Evolutionary conservation across 192 early-diverging fungal species (phyloP), one percentile per base, ranked within the genome.

Genomic region (Podochytrium sp.): DNA sequence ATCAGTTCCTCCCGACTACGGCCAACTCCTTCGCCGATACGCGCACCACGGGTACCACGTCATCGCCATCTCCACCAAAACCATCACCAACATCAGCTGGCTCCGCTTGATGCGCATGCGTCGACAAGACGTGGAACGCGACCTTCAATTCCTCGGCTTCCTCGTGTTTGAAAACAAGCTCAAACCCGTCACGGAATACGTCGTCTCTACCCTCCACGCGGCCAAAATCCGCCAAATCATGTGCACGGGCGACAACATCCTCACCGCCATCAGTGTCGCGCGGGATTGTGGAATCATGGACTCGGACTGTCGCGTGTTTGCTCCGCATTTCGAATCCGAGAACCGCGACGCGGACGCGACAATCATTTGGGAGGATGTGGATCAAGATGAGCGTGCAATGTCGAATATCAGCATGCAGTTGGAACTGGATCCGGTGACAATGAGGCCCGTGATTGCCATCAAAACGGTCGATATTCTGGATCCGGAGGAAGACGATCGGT

Each of bases 81-180:
- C 85, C n/a, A 81, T 99, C 38, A 68, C 72, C 43, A 82, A 82
- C 7, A 37, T 93, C 2, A 88, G 83, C 55, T 94, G 89, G 85
- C 80, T 87, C 57, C 92, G 92, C 57, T 81, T 96, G 16, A 90
- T 94, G 70, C 86, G 91, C 52, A 80, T 93, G 53, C 92, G 90
- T 73, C 91, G 98, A 53, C 89, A 91, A n/a, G 87, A 92, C 18
- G 89, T 98, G 16, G 98, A 99, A 78, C 77, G 80, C 1, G 88
- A 92, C 34, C 72, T 99, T 55, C 80, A 89, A 2, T 99, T 98
- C 79, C 79, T 99, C 60, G 98, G 97, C 0, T 95, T 99, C 61
- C 87, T 99, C 49, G 87, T 99, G 29, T 99, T 99, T 87, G 98
- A 99, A 76, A 99, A 99, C 87, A 98, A 96, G 84, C 80, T 98